Conservation (phyloP, 306 rosid genomes). For the Sechiopsis laciniata region DNA sequence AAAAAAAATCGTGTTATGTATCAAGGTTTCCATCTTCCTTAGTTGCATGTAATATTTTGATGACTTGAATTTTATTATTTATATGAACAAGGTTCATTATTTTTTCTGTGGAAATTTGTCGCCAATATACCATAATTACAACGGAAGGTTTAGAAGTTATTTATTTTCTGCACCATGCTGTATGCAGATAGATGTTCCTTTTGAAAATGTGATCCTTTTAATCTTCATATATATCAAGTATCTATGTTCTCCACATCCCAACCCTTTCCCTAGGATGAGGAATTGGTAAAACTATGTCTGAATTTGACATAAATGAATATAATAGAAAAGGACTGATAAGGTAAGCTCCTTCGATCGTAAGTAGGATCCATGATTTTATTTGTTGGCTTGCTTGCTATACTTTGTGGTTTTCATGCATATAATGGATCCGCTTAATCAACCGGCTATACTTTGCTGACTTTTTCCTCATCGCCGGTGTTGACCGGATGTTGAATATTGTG, state of each 20-base stretch:
- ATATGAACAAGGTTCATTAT: not conserved
- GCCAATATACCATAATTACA: not conserved
- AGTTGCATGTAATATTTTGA: not conserved
- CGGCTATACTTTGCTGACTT: not conserved
- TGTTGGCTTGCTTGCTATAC: not conserved
- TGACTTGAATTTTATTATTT: not conserved
- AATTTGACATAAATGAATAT: not conserved
- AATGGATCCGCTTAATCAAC: not conserved
- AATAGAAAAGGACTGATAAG: not conserved
- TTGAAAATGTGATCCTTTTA: no score
- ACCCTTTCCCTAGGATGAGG: not conserved
- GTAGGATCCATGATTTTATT: not conserved
- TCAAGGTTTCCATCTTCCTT: not conserved
- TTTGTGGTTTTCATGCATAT: slow-evolving; percentile 8
- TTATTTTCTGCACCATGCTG: not conserved
- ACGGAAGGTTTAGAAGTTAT: not conserved
- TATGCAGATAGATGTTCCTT: not conserved
- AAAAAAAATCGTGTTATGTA: not conserved
- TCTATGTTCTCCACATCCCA: not conserved
- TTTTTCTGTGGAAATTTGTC: not conserved
- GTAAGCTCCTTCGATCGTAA: not conserved
- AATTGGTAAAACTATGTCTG: not conserved
- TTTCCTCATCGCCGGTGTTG: no score
- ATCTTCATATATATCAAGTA: no score
- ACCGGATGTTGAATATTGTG: no score